phyloP scores from a whole-genome alignment of 2,329 filamentous ascomycete genomes.

The Dactylellina sp. region DNA sequence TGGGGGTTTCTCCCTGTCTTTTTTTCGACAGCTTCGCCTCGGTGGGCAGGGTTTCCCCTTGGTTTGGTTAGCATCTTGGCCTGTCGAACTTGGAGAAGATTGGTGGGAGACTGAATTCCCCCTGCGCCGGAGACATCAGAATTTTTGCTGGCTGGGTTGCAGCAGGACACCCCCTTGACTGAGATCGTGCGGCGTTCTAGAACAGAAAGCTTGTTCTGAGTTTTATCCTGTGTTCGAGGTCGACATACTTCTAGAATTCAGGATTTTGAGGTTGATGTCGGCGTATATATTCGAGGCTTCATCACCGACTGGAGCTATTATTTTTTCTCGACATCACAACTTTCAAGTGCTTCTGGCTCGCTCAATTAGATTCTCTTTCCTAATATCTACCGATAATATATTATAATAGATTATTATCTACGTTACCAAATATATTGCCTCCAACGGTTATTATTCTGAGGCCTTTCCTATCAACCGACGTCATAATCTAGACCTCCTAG shows the following conservation, averaged over 20 bases:
- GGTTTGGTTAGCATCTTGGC: conserved; percentile 1
- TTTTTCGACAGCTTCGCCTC: conserved; percentile 29
- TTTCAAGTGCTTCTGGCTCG: neutral
- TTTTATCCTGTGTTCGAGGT: neutral
- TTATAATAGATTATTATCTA: neutral
- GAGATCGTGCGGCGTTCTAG: conserved; percentile 28
- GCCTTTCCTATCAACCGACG: neutral
- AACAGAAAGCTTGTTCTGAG: conserved; percentile 22
- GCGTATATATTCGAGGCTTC: conserved; percentile 25
- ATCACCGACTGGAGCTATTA: neutral
- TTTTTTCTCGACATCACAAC: conserved; percentile 12
- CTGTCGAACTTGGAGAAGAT: conserved; percentile 15
- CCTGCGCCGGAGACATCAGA: conserved; percentile 22
- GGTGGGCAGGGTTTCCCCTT: conserved; percentile 17
- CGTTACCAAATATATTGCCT: neutral
- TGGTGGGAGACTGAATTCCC: neutral
- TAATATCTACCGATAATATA: neutral
- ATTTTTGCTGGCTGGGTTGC: neutral
- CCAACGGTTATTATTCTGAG: neutral
- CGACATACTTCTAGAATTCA: neutral
- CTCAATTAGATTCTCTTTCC: neutral
- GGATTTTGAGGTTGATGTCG: conserved; percentile 9
- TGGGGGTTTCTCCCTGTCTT: conserved; percentile 16
- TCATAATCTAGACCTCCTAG: neutral
- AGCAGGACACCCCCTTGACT: neutral